Evolutionary conservation across 257 asterid genomes (phyloP).

Genomic region (Solanum pimpinellifolium): DNA sequence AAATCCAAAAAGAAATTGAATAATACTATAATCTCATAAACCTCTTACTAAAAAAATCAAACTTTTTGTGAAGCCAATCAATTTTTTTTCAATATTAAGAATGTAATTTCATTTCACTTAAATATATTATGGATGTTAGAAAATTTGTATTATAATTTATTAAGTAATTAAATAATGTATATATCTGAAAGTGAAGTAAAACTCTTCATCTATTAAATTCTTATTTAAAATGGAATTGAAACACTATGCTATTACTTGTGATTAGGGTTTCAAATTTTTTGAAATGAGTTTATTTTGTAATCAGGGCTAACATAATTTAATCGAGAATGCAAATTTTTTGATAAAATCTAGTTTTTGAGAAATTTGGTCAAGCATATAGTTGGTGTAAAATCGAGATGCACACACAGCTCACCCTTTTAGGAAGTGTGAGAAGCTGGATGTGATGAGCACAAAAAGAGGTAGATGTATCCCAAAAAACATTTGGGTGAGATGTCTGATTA

Average conservation of each 20-base stretch:
- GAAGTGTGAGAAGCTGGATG: neutral
- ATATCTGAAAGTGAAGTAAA: neutral
- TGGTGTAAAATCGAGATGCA: neutral
- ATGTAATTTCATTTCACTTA: conserved; percentile 69
- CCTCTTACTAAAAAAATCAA: conserved; percentile 22
- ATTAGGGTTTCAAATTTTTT: neutral
- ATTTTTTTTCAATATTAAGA: conserved; percentile 20
- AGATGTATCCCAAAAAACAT: too few relatives aligned
- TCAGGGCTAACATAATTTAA: neutral
- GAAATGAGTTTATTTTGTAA: neutral
- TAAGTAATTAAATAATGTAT: conserved; percentile 13
- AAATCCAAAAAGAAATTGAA: conserved; percentile 52
- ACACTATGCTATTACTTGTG: neutral
- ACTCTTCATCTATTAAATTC: neutral
- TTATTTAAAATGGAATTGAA: neutral
- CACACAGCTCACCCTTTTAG: neutral
- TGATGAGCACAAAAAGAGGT: neutral
- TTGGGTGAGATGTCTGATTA: neutral
- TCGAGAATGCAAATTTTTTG: too few relatives aligned
- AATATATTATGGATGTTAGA: conserved; percentile 61
- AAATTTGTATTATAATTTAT: conserved; percentile 48
- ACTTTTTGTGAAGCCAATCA: neutral
- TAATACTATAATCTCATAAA: conserved; percentile 63
- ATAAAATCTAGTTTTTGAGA: neutral
- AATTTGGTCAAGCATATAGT: neutral